Conservation (phyloP, 1,284 basidiomycete genomes). For the Leccinum griseonigrum region DNA sequence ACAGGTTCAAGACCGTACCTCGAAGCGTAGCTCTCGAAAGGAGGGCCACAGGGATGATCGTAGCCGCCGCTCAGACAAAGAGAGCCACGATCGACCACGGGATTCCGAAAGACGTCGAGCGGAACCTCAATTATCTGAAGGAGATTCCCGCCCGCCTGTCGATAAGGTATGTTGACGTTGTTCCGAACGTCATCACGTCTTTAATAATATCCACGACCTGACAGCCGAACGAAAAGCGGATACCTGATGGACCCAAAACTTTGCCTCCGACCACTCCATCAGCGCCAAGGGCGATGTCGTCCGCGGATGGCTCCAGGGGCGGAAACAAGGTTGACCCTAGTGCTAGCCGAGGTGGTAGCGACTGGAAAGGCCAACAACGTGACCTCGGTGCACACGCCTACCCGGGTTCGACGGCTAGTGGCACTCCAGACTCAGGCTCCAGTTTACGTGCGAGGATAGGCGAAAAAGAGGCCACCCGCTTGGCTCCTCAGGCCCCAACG, state of each 20-base stretch:
- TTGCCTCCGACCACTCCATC: conserved; percentile 62
- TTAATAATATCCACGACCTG: conserved; percentile 4
- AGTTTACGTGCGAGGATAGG: conserved; percentile 67
- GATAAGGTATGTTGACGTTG: conserved; percentile 51
- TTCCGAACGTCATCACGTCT: neutral
- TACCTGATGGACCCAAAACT: conserved; percentile 53
- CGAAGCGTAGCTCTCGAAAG: conserved; percentile 72
- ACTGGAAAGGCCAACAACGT: conserved; percentile 34
- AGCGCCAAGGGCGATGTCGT: conserved; percentile 69
- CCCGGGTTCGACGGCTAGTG: conserved; percentile 16
- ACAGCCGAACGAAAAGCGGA: conserved; percentile 54
- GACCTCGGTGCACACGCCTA: conserved; percentile 31
- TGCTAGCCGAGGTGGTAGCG: conserved; percentile 35
- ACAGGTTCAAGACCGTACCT: conserved; percentile 59
- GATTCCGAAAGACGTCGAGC: conserved; percentile 66
- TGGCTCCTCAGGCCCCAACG: conserved; percentile 38
- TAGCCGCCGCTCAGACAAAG: conserved; percentile 65
- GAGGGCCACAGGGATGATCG: conserved; percentile 73
- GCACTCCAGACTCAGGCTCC: conserved; percentile 23
- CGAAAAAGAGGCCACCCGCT: conserved; percentile 50
- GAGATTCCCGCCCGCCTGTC: conserved; percentile 44
- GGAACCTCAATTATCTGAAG: conserved; percentile 55
- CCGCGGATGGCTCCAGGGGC: conserved; percentile 37
- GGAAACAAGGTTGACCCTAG: conserved; percentile 35
- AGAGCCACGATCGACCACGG: conserved; percentile 58